These are phyloP conservation scores for Orbilia ellipsospora DNA, from an alignment of 2,329 filamentous ascomycete genomes.

Conservation along the genomic window DNA sequence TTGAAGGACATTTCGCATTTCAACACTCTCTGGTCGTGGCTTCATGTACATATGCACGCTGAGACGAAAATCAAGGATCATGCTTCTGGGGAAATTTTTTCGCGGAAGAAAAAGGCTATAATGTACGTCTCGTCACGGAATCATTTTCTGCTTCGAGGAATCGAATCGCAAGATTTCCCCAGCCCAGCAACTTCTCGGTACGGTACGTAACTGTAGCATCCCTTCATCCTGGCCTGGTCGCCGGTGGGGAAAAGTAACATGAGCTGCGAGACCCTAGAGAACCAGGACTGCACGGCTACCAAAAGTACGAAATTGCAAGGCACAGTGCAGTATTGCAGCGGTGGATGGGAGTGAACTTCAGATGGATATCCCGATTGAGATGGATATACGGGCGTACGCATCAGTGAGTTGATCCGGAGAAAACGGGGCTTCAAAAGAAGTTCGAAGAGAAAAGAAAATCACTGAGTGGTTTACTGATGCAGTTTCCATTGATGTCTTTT, in stretches of 20 bases:
- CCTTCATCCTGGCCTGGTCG: neutral
- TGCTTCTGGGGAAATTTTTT: constrained; percentile 30
- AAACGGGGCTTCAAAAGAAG: neutral
- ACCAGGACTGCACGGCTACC: constrained; percentile 36
- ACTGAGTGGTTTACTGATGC: too few species aligned
- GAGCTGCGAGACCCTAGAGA: constrained; percentile 20
- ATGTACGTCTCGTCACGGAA: constrained; percentile 47
- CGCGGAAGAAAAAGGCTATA: constrained; percentile 23
- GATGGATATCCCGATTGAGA: constrained; percentile 49
- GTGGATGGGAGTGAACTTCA: constrained; percentile 19
- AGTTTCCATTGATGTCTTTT: constrained; percentile 9
- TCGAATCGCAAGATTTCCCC: too few species aligned
- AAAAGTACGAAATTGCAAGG: constrained; percentile 42
- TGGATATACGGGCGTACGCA: constrained; percentile 19
- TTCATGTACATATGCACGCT: constrained; percentile 40
- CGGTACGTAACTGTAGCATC: neutral
- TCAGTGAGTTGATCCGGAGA: neutral
- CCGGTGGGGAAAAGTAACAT: constrained; percentile 13
- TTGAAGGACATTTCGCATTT: neutral
- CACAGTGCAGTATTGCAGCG: constrained; percentile 21
- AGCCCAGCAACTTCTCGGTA: too few species aligned
- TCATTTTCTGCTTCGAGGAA: constrained; percentile 1
- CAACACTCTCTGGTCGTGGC: constrained; percentile 20
- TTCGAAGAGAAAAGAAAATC: too few species aligned
- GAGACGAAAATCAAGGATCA: constrained; percentile 41